Conservation (phyloP, 768 basidiomycete genomes). For the Coprinellus aureogranulatus region DNA sequence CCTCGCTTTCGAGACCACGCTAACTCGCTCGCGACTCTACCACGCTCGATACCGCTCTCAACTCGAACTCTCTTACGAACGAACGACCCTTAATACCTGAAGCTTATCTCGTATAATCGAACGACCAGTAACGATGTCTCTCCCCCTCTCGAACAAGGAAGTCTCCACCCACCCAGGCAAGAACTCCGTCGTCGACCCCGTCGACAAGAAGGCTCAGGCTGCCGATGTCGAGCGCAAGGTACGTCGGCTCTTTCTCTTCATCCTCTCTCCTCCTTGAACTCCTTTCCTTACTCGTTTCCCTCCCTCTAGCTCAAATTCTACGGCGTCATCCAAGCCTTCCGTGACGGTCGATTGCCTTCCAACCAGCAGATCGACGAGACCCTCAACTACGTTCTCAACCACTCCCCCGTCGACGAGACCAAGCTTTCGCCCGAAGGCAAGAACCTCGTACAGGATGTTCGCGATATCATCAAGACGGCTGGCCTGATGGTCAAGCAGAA, state of each 20-base stretch:
- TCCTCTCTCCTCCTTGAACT: not conserved
- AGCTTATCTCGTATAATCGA: too few species aligned
- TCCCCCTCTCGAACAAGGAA: constrained; percentile 63
- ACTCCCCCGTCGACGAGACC: constrained; percentile 56
- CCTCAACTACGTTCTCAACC: constrained; percentile 61
- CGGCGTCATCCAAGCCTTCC: constrained; percentile 78
- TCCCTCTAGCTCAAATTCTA: constrained; percentile 64
- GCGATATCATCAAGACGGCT: constrained; percentile 75
- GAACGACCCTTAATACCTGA: too few species aligned
- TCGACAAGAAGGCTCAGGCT: constrained; percentile 57
- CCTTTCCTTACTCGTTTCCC: not conserved
- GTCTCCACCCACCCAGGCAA: constrained; percentile 54
- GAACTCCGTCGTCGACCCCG: constrained; percentile 65
- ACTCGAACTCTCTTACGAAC: too few species aligned
- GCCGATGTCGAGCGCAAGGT: constrained; percentile 82
- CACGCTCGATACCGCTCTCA: too few species aligned
- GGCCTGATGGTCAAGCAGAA: constrained; percentile 74
- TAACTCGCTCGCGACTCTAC: too few species aligned
- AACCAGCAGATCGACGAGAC: constrained; percentile 78
- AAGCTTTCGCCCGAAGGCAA: constrained; percentile 76
- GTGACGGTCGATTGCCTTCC: constrained; percentile 73
- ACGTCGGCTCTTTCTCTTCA: not conserved
- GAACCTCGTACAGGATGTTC: constrained; percentile 72
- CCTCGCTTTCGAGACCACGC: too few species aligned
- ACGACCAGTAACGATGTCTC: constrained; percentile 50